Evolutionary conservation across 1,284 basidiomycete genomes (phyloP).

Genomic region (Ustilago nuda): DNA sequence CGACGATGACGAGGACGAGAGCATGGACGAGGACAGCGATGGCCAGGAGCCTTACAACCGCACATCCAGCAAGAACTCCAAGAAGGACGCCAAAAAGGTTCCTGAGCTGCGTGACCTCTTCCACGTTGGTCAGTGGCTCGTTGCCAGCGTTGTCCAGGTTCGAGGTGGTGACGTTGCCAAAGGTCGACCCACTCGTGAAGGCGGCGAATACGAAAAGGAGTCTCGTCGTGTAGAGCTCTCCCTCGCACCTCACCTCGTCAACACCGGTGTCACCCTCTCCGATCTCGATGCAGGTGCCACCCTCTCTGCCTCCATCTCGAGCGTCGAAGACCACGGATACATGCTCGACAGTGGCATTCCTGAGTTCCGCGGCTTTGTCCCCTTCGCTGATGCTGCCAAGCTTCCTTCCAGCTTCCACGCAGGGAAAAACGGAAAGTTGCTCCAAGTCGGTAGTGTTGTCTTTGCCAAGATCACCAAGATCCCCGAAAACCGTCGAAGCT

Average conservation of each 20-base stretch:
- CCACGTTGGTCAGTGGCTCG: conserved; percentile 84
- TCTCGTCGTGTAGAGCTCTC: conserved; percentile 80
- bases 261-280: conserved; percentile 80
- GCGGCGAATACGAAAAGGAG: conserved; percentile 64
- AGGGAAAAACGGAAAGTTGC: conserved; percentile 43
- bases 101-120: conserved; percentile 76
- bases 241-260: conserved; percentile 85
- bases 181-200: conserved; percentile 74
- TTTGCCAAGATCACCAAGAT: conserved; percentile 66
- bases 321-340: conserved; percentile 94
- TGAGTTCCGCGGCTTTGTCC: conserved; percentile 65
- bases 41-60: conserved; percentile 64
- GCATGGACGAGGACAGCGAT: conserved; percentile 63
- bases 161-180: conserved; percentile 74
- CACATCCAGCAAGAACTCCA: conserved; percentile 16
- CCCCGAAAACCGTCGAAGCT: conserved; percentile 67
- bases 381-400: conserved; percentile 51
- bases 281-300: conserved; percentile 75
- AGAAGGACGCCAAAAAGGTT: conserved; percentile 28
- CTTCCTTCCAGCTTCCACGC: conserved; percentile 48
- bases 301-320: conserved; percentile 72
- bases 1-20: conserved; percentile 60
- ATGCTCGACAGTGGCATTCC: conserved; percentile 81
- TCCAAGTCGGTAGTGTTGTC: conserved; percentile 69
- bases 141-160: conserved; percentile 79